Evolutionary conservation across 176 grass and related monocot genomes (phyloP).

Genomic region (Stipa capillata): DNA sequence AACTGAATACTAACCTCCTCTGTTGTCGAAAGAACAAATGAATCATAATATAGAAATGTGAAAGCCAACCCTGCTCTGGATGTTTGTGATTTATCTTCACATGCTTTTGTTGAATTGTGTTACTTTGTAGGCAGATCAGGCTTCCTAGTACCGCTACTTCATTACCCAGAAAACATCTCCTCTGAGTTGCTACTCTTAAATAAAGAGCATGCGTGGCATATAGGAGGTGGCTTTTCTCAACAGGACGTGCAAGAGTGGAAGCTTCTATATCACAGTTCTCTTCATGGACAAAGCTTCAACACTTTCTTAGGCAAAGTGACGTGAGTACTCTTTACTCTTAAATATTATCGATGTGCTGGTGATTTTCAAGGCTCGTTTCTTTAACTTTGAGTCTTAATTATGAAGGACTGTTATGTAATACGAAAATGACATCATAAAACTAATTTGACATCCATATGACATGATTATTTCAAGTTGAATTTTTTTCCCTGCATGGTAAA

Average conservation of each 20-base stretch:
- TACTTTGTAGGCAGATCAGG: slow-evolving; percentile 58
- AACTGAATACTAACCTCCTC: background rate
- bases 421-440: background rate
- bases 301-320: slow-evolving; percentile 91
- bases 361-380: background rate
- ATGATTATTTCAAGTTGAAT: background rate
- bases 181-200: slow-evolving; percentile 55
- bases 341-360: background rate
- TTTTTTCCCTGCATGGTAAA: background rate
- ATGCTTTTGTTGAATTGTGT: background rate
- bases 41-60: background rate
- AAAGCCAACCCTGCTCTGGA: background rate
- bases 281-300: slow-evolving; percentile 91
- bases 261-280: slow-evolving; percentile 85
- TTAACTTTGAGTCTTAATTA: background rate
- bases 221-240: slow-evolving; percentile 78
- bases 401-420: background rate
- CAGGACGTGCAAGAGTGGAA: slow-evolving; percentile 71
- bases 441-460: background rate
- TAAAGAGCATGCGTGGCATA: slow-evolving; percentile 89
- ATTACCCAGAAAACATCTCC: slow-evolving; percentile 59
- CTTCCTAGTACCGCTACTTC: slow-evolving; percentile 64
- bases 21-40: background rate
- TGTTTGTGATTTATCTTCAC: slow-evolving; percentile 1
- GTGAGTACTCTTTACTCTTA: slow-evolving; percentile 48